Evolutionary conservation across 768 basidiomycete genomes (phyloP), one percentile per base, ranked within the genome.

Genomic region (Kwoniella mangroviensis): DNA sequence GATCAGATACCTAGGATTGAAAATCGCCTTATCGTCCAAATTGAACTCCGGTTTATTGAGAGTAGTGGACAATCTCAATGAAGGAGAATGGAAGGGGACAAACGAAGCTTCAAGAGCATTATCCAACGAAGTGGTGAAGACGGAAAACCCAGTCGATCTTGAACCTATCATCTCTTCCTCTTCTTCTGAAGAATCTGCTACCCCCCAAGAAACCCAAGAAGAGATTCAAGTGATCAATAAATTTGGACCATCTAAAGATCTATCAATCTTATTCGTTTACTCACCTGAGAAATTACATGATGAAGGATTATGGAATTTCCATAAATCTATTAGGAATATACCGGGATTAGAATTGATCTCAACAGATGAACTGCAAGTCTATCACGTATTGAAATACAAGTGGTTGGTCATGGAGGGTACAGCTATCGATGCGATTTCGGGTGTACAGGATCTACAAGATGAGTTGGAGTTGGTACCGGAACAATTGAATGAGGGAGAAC

Each of bases 1-100:
- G 84, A 91, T 97, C 74, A 87, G 93, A 52, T 86, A 92, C 76
- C 91, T 98, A 89, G 96, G 95, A 11, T 90, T 98, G 89, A 88
- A 92, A 22, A 90, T 94, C 61, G 94, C 93, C 2, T 83, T 98
- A 55, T 93, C 92, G 73, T 87, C 89, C 53, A 93, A 94, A 82
- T 85, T 96, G 79, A 87, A 87, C 75, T 90, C 93, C 71, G 87
- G 88, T 52, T 84, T 87, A 53, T 85, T 99, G 15, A 90, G 91
- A 58, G 86, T 98, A 63, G 90, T 96, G 76, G 43, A 78, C n/a
- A 69, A 77, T 51, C 68, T 82, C 9, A 76, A 74, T 42, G 78
- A 81, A 63, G 81, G 70, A 15, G 55, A 62, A 51, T 83, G 81
- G 81, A 60, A 58, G 43, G 75, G 74, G 2, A 80, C 81, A 5